phyloP scores from a whole-genome alignment of 495 filamentous ascomycete genomes.

The Aspergillus egyptiacus region DNA sequence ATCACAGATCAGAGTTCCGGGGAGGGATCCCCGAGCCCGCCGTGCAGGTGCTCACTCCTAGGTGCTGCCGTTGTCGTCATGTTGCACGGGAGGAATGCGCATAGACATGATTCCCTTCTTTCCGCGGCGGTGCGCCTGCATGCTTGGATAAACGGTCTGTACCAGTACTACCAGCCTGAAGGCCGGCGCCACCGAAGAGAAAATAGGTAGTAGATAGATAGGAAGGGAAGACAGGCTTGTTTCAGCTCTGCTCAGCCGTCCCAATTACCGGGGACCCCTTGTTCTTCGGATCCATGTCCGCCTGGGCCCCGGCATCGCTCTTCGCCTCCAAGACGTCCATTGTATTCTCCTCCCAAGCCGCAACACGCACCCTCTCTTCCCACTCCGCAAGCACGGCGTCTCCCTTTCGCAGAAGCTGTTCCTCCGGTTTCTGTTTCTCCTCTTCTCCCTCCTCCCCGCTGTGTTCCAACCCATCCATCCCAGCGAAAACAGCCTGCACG shows the following conservation, averaged over 20 bases:
- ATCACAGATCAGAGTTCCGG: not conserved
- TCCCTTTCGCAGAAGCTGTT: constrained; percentile 24
- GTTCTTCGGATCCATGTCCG: constrained; percentile 15
- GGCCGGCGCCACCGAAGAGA: no score
- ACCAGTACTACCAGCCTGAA: not conserved
- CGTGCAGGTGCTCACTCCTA: no score
- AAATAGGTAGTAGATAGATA: not conserved
- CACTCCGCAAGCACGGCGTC: constrained; percentile 42
- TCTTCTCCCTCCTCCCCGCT: constrained; percentile 27
- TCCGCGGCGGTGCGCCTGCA: no score
- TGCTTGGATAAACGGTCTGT: not conserved
- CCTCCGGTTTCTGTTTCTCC: constrained; percentile 25
- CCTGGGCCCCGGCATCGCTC: constrained; percentile 15
- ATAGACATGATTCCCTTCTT: not conserved
- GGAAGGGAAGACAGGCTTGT: not conserved
- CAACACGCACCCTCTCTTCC: constrained; percentile 43
- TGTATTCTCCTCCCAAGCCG: constrained; percentile 36
- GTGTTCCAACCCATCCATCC: constrained; percentile 47
- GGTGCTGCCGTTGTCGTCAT: not conserved
- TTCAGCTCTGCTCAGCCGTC: not conserved
- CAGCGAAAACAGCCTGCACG: constrained; percentile 57
- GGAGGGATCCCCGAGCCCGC: no score
- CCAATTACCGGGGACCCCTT: not conserved
- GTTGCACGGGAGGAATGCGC: constrained; percentile 4
- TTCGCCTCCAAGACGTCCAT: constrained; percentile 40